phyloP scores from a whole-genome alignment of 306 rosid species.

The Glycine latifolia region DNA sequence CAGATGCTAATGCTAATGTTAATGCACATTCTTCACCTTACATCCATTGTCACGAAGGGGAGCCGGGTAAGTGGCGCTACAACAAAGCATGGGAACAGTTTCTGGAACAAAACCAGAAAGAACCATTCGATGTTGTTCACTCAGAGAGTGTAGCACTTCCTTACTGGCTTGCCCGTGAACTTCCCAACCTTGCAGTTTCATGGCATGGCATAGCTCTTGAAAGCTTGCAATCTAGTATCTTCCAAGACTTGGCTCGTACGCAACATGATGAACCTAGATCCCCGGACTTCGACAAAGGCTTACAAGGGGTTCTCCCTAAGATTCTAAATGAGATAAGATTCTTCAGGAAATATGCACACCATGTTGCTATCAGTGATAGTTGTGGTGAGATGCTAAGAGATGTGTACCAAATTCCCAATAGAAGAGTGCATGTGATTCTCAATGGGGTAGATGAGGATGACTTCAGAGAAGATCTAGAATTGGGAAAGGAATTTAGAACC shows the following conservation, averaged over 20 bases:
- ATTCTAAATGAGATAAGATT: slow-evolving; percentile 86
- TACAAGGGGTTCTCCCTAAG: slow-evolving; percentile 79
- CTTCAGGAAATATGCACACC: slow-evolving; percentile 83
- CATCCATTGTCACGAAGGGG: slow-evolving; percentile 88
- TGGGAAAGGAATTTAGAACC: slow-evolving; percentile 65
- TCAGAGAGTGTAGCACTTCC: slow-evolving; percentile 97
- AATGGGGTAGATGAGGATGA: slow-evolving; percentile 82
- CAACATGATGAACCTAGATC: slow-evolving; percentile 60
- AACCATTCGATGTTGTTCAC: slow-evolving; percentile 85
- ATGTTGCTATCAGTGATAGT: slow-evolving; percentile 90
- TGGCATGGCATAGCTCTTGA: slow-evolving; percentile 99
- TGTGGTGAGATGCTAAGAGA: slow-evolving; percentile 95
- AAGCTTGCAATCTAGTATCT: slow-evolving; percentile 82
- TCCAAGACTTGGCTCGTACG: slow-evolving; percentile 76
- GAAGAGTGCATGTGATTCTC: slow-evolving; percentile 88
- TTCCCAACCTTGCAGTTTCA: slow-evolving; percentile 85
- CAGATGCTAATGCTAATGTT: neutral
- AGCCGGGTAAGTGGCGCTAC: slow-evolving; percentile 86
- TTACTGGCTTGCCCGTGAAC: slow-evolving; percentile 69
- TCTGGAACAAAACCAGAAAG: slow-evolving; percentile 57
- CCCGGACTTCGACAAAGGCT: slow-evolving; percentile 65
- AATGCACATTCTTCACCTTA: slow-evolving; percentile 59
- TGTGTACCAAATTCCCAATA: slow-evolving; percentile 77
- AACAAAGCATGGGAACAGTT: slow-evolving; percentile 94
- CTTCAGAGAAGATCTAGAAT: slow-evolving; percentile 57